Evolutionary conservation across 257 asterid genomes (phyloP).

Genomic region (Solanum medicagineum): DNA sequence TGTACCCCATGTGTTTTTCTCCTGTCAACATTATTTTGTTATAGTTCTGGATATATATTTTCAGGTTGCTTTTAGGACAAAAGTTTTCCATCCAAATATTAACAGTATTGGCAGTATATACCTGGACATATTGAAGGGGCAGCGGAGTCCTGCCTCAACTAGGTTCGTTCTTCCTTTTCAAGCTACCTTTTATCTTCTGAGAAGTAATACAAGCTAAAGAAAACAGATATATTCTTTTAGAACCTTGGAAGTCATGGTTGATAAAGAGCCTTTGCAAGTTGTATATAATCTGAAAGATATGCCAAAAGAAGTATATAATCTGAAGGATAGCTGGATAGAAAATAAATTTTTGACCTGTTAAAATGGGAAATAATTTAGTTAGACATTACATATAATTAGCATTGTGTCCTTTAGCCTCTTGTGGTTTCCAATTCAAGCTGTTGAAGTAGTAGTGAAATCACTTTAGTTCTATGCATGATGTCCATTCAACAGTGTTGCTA

Average conservation of each 20-base stretch:
- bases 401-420: neutral
- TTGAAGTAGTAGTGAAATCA: neutral
- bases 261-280: neutral
- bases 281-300: neutral
- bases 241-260: neutral
- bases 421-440: neutral
- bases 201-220: neutral
- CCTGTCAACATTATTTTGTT: neutral
- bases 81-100: slow-evolving; percentile 69
- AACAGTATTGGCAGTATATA: slow-evolving; percentile 74
- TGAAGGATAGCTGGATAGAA: neutral
- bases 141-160: slow-evolving; percentile 81
- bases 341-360: neutral
- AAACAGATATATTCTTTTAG: neutral
- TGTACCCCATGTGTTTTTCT: neutral
- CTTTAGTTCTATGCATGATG: neutral
- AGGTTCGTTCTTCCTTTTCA: slow-evolving; percentile 20
- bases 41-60: slow-evolving; percentile 1
- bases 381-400: neutral
- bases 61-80: slow-evolving; percentile 74
- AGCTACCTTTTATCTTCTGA: neutral
- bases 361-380: neutral
- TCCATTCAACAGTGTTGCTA: neutral
- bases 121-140: slow-evolving; percentile 74
- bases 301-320: neutral